phyloP scores from a whole-genome alignment of 78 protist species.

The Dictyostelium capitatum region DNA sequence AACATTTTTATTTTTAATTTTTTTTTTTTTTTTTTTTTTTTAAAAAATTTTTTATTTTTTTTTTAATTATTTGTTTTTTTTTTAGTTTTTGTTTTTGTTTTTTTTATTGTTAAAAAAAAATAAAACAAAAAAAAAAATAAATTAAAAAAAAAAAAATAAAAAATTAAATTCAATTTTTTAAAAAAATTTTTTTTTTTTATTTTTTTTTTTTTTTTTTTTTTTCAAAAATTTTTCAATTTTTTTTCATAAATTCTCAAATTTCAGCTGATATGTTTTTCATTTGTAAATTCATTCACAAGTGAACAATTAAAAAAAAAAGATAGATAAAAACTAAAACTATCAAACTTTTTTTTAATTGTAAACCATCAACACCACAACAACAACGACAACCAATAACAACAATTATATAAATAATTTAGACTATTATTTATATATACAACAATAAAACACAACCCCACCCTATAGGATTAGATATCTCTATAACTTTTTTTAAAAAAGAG shows the following conservation, averaged over 20 bases:
- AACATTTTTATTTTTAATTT: not conserved
- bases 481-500: not conserved
- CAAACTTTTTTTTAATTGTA: too few species aligned
- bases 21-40: not conserved
- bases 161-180: too few species aligned
- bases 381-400: not conserved
- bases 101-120: too few species aligned
- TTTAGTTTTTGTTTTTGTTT: not conserved
- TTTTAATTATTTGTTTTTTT: too few species aligned
- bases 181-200: not conserved
- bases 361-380: not conserved
- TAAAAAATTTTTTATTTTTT: not conserved
- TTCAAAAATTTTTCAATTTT: not conserved
- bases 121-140: too few species aligned
- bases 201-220: not conserved
- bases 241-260: not conserved
- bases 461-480: not conserved
- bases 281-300: not conserved
- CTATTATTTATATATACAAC: not conserved
- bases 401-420: too few species aligned
- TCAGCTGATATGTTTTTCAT: not conserved
- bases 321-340: not conserved
- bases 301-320: constrained; percentile 7
- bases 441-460: too few species aligned
- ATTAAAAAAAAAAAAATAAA: too few species aligned